Percentiles rank a stretch among this genome's conserved stretches.
Conservation (phyloP, 768 basidiomycete genomes). For the Mycena albidolilacea region DNA sequence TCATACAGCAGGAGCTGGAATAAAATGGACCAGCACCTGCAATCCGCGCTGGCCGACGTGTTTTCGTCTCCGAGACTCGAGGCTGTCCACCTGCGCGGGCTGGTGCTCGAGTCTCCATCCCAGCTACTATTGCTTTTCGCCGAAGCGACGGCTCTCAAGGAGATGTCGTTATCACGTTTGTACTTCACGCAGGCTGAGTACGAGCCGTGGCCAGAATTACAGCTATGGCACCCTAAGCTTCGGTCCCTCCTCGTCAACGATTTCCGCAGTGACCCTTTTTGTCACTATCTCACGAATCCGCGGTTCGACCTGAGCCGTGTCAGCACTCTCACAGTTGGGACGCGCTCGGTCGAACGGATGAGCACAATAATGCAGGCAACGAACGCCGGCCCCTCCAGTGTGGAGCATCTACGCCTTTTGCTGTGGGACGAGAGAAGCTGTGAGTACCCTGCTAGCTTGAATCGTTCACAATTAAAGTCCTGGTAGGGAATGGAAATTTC, state of each 20-base stretch:
- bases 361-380: no score
- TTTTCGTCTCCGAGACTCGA: neutral
- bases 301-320: neutral
- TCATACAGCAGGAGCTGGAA: neutral
- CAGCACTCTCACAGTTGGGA: no score
- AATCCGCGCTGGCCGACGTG: neutral
- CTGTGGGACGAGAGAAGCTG: no score
- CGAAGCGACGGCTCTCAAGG: neutral
- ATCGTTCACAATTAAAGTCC: no score
- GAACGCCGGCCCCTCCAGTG: no score
- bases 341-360: no score
- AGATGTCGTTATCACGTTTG: neutral
- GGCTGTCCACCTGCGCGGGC: no score
- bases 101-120: no score
- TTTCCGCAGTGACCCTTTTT: neutral
- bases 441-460: no score
- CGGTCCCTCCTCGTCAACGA: neutral
- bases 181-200: neutral
- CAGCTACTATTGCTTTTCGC: no score
- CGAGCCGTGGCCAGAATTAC: neutral
- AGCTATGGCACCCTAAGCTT: neutral
- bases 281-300: neutral
- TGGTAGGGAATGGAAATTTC: no score
- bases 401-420: no score
- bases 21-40: neutral